Percentiles rank a stretch among this genome's conserved stretches.
phyloP scores from a whole-genome alignment of 768 basidiomycete genomes.

The Boletus vinaceobasis region DNA sequence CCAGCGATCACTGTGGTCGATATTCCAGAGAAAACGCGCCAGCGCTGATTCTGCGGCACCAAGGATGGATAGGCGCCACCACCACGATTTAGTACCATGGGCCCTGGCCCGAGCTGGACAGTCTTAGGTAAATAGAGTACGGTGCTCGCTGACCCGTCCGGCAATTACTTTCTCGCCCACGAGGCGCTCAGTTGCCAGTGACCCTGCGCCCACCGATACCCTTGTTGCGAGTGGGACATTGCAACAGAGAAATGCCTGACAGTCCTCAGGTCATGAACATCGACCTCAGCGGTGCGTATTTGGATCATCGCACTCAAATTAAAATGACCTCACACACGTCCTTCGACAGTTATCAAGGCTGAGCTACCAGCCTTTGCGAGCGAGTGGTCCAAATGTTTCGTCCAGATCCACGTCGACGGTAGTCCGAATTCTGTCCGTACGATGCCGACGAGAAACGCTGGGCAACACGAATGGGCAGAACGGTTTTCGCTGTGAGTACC shows the following conservation, averaged over 20 bases:
- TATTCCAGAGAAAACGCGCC: neutral
- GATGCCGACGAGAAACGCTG: neutral
- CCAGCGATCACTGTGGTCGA: neutral
- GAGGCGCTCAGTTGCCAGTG: neutral
- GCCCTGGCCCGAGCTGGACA: too few relatives aligned
- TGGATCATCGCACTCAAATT: too few relatives aligned
- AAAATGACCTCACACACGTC: neutral
- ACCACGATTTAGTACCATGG: too few relatives aligned
- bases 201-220: neutral
- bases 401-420: slow-evolving; percentile 19
- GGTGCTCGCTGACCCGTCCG: neutral
- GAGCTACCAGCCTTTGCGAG: slow-evolving; percentile 19
- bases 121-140: too few relatives aligned
- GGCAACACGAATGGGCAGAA: slow-evolving; percentile 3
- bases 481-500: slow-evolving; percentile 20
- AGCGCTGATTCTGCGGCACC: neutral
- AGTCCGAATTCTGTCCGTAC: slow-evolving; percentile 12
- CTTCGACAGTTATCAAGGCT: slow-evolving; percentile 20
- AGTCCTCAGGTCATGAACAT: slow-evolving; percentile 25
- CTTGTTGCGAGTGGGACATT: neutral
- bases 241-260: neutral
- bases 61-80: neutral
- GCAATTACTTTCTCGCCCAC: neutral
- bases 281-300: slow-evolving; percentile 17
- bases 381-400: slow-evolving; percentile 25